Percentiles rank a stretch among this genome's conserved stretches.
phyloP scores from a whole-genome alignment of 2,329 filamentous ascomycete species.

The Fusarium sp. region DNA sequence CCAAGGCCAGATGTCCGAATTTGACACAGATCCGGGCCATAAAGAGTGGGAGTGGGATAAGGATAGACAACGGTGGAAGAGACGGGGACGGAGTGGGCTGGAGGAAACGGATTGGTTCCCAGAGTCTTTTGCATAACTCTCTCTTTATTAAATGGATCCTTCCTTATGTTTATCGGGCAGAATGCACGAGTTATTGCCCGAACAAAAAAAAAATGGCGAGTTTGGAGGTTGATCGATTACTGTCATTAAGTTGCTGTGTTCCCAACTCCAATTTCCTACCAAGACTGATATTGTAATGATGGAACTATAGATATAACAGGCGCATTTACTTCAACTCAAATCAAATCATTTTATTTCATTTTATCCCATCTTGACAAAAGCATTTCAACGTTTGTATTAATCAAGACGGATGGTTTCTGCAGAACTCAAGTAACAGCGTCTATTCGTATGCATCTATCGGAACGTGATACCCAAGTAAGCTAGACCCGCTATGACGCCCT shows the following conservation, averaged over 20 bases:
- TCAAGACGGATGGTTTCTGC: background rate
- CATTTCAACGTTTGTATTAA: background rate
- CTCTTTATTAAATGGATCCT: background rate
- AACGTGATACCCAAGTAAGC: background rate
- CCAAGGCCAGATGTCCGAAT: background rate
- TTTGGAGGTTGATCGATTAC: background rate
- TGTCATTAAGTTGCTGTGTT: background rate
- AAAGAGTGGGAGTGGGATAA: conserved; percentile 23
- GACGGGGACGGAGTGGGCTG: conserved; percentile 1
- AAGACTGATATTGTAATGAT: background rate
- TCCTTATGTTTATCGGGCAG: background rate
- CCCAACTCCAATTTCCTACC: background rate
- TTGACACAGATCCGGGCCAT: conserved; percentile 20
- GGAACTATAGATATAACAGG: background rate
- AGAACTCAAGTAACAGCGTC: background rate
- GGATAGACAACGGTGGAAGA: conserved; percentile 18
- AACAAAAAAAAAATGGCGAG: background rate
- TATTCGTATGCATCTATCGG: background rate
- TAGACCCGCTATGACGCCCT: conserved; percentile 3
- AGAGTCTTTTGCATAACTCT: background rate
- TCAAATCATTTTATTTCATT: background rate
- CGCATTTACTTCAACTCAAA: background rate
- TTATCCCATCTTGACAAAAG: background rate
- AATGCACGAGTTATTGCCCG: background rate
- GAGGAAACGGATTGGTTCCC: conserved; percentile 27